These are phyloP conservation scores for Zelopaecilomyces penicillatus DNA, from an alignment of 2,329 filamentous ascomycete species.

Conservation along the genomic window DNA sequence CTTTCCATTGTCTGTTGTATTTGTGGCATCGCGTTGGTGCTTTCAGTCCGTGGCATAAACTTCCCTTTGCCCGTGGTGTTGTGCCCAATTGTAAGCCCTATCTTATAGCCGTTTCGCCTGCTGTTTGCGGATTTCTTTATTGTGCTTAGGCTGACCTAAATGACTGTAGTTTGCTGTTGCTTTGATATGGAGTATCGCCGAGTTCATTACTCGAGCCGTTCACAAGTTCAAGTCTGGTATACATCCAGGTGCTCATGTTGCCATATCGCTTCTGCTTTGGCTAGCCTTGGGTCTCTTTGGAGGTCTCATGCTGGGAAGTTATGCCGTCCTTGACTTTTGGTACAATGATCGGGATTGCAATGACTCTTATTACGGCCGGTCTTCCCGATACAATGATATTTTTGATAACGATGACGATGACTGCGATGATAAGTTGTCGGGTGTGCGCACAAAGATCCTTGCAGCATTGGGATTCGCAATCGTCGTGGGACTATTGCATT, in stretches of 20 bases:
- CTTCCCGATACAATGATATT: too few relatives aligned
- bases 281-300: slow-evolving; percentile 12
- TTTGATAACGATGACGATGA: neutral
- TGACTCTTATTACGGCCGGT: slow-evolving; percentile 9
- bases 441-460: slow-evolving; percentile 8
- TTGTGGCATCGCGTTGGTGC: slow-evolving; percentile 18
- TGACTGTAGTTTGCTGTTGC: slow-evolving; percentile 24
- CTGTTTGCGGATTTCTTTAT: too few relatives aligned
- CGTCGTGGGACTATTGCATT: slow-evolving; percentile 23
- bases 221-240: slow-evolving; percentile 28
- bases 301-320: too few relatives aligned
- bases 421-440: neutral
- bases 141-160: neutral
- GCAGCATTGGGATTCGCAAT: slow-evolving; percentile 16
- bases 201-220: slow-evolving; percentile 28
- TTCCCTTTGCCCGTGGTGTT: slow-evolving; percentile 4
- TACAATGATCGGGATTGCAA: slow-evolving; percentile 7
- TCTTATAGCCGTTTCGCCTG: too few relatives aligned
- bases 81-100: too few relatives aligned
- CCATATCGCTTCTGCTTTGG: slow-evolving; percentile 34
- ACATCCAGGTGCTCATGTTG: slow-evolving; percentile 36
- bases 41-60: slow-evolving; percentile 8
- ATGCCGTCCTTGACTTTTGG: slow-evolving; percentile 10
- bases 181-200: slow-evolving; percentile 29
- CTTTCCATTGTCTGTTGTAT: slow-evolving; percentile 18